Evolutionary conservation across 2,329 filamentous ascomycete species (phyloP).

Genomic region (Pseudopithomyces maydicus): DNA sequence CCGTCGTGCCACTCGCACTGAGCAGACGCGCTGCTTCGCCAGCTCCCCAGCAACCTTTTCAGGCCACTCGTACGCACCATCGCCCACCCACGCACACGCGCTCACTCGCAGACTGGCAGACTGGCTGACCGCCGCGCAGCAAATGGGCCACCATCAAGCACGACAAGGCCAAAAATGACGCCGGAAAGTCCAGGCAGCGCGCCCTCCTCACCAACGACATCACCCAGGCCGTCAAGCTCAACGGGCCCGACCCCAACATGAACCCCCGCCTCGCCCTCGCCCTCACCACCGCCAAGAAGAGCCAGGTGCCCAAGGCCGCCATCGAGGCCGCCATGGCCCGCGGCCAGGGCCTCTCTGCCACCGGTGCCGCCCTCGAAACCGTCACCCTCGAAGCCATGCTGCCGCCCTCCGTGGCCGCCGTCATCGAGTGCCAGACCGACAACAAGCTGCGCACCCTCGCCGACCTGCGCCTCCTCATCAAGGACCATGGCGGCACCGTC

Average conservation of each 20-base stretch:
- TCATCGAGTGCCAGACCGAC: conserved; percentile 87
- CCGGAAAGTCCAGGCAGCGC: conserved; percentile 75
- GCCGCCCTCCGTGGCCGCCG: conserved; percentile 72
- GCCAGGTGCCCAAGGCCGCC: conserved; percentile 78
- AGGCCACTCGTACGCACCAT: conserved; percentile 38
- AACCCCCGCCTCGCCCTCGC: conserved; percentile 79
- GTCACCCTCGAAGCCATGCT: conserved; percentile 81
- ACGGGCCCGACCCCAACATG: conserved; percentile 71
- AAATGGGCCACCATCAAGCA: conserved; percentile 97
- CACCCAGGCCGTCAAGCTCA: conserved; percentile 74
- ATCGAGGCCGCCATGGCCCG: conserved; percentile 88
- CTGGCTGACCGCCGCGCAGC: conserved; percentile 57
- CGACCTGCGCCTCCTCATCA: conserved; percentile 74
- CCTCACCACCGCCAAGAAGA: conserved; percentile 80
- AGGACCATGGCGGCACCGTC: conserved; percentile 70
- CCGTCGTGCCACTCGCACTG: conserved; percentile 16
- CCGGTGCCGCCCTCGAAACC: conserved; percentile 76
- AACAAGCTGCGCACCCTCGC: conserved; percentile 74
- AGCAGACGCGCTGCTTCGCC: conserved; percentile 34
- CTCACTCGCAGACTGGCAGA: too few species aligned
- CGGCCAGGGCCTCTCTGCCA: conserved; percentile 80
- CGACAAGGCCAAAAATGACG: conserved; percentile 87
- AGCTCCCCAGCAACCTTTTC: conserved; percentile 33
- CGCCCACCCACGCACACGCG: background rate
- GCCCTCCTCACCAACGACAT: conserved; percentile 73